Base-by-base conservation (phyloP, 805 yeast species). In the Sugiyamaella mastotermitis region DNA sequence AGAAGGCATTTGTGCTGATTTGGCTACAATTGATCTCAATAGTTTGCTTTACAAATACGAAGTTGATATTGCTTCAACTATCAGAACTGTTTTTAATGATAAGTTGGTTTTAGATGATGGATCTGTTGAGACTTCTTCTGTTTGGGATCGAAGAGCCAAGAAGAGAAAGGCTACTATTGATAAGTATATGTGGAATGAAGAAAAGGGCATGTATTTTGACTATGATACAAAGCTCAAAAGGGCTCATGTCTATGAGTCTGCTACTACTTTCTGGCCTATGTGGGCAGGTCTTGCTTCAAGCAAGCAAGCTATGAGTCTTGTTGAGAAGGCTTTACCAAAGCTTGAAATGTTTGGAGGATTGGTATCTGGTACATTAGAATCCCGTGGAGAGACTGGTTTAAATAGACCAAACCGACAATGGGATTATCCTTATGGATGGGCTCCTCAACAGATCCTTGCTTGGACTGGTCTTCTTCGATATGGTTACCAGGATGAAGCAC, bases 361-460 rank as follows among this genome's bases (percentile, higher is more conserved):
- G 7, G 95, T 78, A 1, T 79, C 95, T 0, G 94, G 96, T 26
- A 81, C 95, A 0, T 70, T 75, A 48, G 58, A 69, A 47, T 78
- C 88, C 2, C 66, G 95, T 48, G 94, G 95, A 27, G 74, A 69
- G 18, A 63, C 84, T 25, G 75, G 80, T 1, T 60, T 83, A 13
- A 68, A 74, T 30, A 68, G 86, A 52, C 96, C 94, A n/a, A 76
- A 81, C 9, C 70, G 97, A 58, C 98, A 90, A 62, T 90, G 98
- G 98, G 98, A 90, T 59, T 92, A 81, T 59, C 98, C 98, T 2
- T 85, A 66, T 55, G 97, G 97, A 1, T 90, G 98, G 98, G 96
- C 97, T 0, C 97, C 98, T 3, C 97, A 92, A 57, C 98, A 90
- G 61, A 84, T 90, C 13, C 59, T 90, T 38, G 90, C 95, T 1